phyloP scores from a whole-genome alignment of 2,329 filamentous ascomycete species.

The Aspergillus spinulosporus region DNA sequence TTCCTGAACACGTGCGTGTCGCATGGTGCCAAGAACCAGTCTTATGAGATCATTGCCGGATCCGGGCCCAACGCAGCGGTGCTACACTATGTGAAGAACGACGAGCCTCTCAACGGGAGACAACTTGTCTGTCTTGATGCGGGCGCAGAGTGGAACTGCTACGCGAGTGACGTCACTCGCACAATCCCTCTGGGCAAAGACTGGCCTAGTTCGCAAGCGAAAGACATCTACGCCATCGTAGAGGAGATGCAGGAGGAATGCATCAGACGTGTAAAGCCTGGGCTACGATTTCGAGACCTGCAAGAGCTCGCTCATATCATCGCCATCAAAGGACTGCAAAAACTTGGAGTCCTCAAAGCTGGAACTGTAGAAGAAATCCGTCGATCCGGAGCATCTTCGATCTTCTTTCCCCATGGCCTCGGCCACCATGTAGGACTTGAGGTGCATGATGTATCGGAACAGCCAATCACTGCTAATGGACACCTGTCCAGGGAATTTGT shows the following conservation, averaged over 20 bases:
- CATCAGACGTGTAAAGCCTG: constrained; percentile 70
- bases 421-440: constrained; percentile 58
- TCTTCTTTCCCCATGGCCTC: constrained; percentile 53
- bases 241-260: constrained; percentile 81
- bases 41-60: constrained; percentile 85
- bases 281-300: constrained; percentile 76
- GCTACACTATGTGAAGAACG: constrained; percentile 82
- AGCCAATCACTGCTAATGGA: constrained; percentile 34
- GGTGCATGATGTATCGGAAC: constrained; percentile 46
- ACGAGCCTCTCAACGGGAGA: constrained; percentile 68
- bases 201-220: constrained; percentile 61
- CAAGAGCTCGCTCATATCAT: constrained; percentile 78
- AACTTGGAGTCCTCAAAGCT: constrained; percentile 71
- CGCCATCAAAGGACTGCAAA: constrained; percentile 77
- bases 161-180: constrained; percentile 74
- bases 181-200: constrained; percentile 78
- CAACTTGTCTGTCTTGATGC: constrained; percentile 82
- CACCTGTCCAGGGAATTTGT: constrained; percentile 28
- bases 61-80: constrained; percentile 77
- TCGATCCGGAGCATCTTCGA: constrained; percentile 37
- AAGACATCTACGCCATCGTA: constrained; percentile 78
- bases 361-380: constrained; percentile 55
- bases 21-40: constrained; percentile 75
- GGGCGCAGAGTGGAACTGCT: constrained; percentile 73
- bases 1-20: constrained; percentile 77